Evolutionary conservation across 1,284 basidiomycete species (phyloP).

Genomic region (Stygiomarasmius scandens): DNA sequence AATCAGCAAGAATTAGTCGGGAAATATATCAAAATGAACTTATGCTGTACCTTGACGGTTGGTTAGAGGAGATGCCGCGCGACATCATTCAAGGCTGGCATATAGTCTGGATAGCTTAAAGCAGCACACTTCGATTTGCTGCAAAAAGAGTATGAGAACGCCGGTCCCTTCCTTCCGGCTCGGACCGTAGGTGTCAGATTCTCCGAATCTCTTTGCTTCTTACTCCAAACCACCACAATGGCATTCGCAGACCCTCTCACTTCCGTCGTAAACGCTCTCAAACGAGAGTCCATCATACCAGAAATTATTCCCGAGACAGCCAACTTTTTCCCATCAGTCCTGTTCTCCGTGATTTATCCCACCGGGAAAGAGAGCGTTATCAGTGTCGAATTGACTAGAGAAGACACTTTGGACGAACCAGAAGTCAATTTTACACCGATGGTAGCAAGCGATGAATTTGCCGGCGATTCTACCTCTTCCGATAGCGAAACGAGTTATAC

Average conservation of each 20-base stretch:
- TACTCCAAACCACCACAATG: background rate
- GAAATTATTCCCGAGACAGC: slow-evolving; percentile 50
- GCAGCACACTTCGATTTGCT: too few relatives aligned
- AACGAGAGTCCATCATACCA: slow-evolving; percentile 52
- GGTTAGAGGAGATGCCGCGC: too few relatives aligned
- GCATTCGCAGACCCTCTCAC: slow-evolving; percentile 38
- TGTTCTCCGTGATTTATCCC: slow-evolving; percentile 57
- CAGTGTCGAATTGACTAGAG: slow-evolving; percentile 50
- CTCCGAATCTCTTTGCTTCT: background rate
- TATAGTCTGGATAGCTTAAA: too few relatives aligned
- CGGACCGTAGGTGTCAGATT: background rate
- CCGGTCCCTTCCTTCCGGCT: background rate
- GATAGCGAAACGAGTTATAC: slow-evolving; percentile 52
- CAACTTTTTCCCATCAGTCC: slow-evolving; percentile 49
- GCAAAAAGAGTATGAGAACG: too few relatives aligned
- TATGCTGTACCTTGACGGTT: too few relatives aligned
- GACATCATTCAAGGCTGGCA: too few relatives aligned
- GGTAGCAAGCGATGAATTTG: slow-evolving; percentile 36
- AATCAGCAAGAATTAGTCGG: too few relatives aligned
- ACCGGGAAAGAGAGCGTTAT: slow-evolving; percentile 50
- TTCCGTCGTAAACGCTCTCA: slow-evolving; percentile 41
- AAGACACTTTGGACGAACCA: slow-evolving; percentile 56
- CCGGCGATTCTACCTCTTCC: slow-evolving; percentile 20
- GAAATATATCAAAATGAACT: too few relatives aligned
- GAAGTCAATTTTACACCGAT: slow-evolving; percentile 51